A percentile compares a stretch with the other conserved stretches of the same genome.
Conservation (phyloP, 2,329 filamentous ascomycete genomes). For the Calonectria hongkongensis region DNA sequence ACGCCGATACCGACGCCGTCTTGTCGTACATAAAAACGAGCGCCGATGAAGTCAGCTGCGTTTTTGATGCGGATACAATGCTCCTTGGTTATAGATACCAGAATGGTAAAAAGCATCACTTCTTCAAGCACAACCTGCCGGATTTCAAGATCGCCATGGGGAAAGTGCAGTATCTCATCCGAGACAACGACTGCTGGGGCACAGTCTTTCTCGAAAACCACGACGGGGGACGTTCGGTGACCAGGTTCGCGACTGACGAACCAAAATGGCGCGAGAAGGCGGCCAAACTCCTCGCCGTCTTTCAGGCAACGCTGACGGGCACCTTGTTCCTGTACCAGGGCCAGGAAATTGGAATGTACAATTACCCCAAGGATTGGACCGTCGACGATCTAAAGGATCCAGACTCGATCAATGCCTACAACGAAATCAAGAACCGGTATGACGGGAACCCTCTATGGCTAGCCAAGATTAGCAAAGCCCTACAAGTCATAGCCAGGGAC, state of each 20-base stretch:
- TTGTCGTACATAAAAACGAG: conserved; percentile 56
- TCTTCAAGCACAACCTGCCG: background rate
- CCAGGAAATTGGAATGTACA: conserved; percentile 76
- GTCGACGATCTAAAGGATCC: conserved; percentile 52
- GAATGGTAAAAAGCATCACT: conserved; percentile 7
- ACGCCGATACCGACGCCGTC: conserved; percentile 70
- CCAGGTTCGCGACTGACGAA: conserved; percentile 62
- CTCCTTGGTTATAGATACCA: conserved; percentile 41
- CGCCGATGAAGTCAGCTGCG: background rate
- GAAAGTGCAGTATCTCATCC: conserved; percentile 66
- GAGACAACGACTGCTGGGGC: conserved; percentile 71
- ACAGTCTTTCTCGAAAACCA: conserved; percentile 79
- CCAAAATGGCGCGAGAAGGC: conserved; percentile 55
- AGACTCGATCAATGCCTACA: conserved; percentile 13
- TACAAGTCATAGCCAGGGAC: conserved; percentile 12
- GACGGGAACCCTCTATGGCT: background rate
- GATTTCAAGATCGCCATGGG: conserved; percentile 55
- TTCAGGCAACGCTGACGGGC: conserved; percentile 61
- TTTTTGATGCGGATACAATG: conserved; percentile 13
- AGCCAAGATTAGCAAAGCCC: background rate
- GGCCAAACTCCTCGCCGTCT: conserved; percentile 73
- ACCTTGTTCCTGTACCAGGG: conserved; percentile 77
- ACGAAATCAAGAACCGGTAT: background rate
- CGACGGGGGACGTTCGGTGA: conserved; percentile 75
- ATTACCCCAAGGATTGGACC: conserved; percentile 68